Evolutionary conservation across 768 basidiomycete genomes (phyloP), one percentile per base, ranked within the genome.

Genomic region (Heimioporus sp.): DNA sequence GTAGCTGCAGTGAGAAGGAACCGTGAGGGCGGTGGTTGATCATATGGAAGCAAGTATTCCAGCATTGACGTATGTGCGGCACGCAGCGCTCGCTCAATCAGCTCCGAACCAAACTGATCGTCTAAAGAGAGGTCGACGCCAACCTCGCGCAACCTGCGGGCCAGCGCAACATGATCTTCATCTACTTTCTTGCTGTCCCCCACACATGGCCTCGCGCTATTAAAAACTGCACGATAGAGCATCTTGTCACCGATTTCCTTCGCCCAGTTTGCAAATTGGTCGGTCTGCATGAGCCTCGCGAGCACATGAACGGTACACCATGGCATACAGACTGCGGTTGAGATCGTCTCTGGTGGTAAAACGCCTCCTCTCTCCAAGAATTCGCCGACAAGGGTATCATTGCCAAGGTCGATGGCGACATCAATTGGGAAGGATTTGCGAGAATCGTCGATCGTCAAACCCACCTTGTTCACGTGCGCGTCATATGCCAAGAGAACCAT

Each of bases 231-330:
- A 1, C 35, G 46, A 32, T 36, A 46, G 28, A 48, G 2, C 10
- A 32, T 17, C 28, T 53, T 42, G 4, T 48, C 52, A 10, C 24
- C 32, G 1, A 53, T 43, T 17, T 17, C 21, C 11, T 13, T 10
- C 3, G 46, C 46, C 52, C 52, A 53, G 12, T 53, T 21, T 15
- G 15, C 35, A 17, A 53, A 53, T 19, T 42, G 35, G 35, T 19
- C 28, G 7, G 46, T 48, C 12, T 53, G 41, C n/a, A 53, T 15
- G 2, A 52, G 40, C 10, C 31, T 46, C 17, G 30, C 34, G n/a
- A 53, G 46, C 4, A 53, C 46, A 9, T 20, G 41, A 7, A 42
- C 31, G 32, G 24, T 48, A 12, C 52, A 53, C 52, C 46, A 48
- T 2, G 52, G 46, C 46, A 47, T 53, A 16, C 52, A 53, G 12